These are phyloP conservation scores for Magnusiomyces suaveolens DNA, from an alignment of 1,139 yeast genomes.

Conservation along the genomic window DNA sequence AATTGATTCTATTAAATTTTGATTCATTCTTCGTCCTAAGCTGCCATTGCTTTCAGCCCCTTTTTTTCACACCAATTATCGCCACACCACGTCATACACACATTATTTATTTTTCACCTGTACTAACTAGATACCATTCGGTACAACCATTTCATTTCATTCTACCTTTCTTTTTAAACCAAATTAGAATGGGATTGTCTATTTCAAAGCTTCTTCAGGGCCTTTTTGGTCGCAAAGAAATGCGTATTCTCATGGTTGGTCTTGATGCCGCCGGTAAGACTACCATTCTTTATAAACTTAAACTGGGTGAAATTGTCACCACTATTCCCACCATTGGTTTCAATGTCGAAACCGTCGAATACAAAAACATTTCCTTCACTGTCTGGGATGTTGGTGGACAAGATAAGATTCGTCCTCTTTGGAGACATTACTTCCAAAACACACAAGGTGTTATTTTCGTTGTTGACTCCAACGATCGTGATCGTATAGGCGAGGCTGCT, in stretches of 20 bases:
- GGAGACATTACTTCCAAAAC: slow-evolving; percentile 94
- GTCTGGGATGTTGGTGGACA: slow-evolving; percentile 99
- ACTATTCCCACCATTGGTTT: slow-evolving; percentile 94
- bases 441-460: slow-evolving; percentile 91
- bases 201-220: slow-evolving; percentile 81
- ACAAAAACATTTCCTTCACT: slow-evolving; percentile 78
- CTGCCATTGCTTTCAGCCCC: no score
- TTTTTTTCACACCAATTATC: no score
- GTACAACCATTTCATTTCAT: no score
- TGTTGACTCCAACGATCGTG: slow-evolving; percentile 71
- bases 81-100: no score
- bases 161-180: background rate
- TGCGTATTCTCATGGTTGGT: slow-evolving; percentile 89
- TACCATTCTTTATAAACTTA: slow-evolving; percentile 60
- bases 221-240: slow-evolving; percentile 46
- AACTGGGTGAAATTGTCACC: slow-evolving; percentile 59
- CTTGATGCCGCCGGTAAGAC: slow-evolving; percentile 91
- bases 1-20: no score
- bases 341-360: slow-evolving; percentile 86
- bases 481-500: slow-evolving; percentile 68
- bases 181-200: slow-evolving; percentile 61
- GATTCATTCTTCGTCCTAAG: no score
- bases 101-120: background rate
- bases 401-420: slow-evolving; percentile 76
- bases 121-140: no score